Evolutionary conservation across 805 yeast genomes (phyloP).

Genomic region (Ogataea henricii): DNA sequence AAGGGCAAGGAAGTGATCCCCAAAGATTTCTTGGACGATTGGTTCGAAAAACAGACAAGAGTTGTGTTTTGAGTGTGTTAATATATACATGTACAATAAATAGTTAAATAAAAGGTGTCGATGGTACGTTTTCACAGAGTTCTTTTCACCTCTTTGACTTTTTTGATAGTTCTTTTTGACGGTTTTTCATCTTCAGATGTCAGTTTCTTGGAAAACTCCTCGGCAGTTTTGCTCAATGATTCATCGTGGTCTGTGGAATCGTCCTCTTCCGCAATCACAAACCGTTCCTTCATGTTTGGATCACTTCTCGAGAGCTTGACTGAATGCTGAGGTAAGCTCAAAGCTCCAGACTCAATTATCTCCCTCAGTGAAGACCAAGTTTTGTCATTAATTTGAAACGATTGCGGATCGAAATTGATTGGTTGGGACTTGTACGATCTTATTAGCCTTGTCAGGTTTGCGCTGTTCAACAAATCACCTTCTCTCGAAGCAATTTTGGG

Average conservation of each 20-base stretch:
- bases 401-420: slow-evolving; percentile 4
- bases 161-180: not conserved
- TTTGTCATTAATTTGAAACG: slow-evolving; percentile 15
- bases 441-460: slow-evolving; percentile 24
- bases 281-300: slow-evolving; percentile 21
- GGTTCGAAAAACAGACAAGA: slow-evolving; percentile 42
- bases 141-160: slow-evolving; percentile 14
- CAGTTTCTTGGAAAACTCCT: slow-evolving; percentile 1
- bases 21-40: slow-evolving; percentile 45
- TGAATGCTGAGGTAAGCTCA: slow-evolving; percentile 28
- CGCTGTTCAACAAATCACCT: slow-evolving; percentile 11
- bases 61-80: slow-evolving; percentile 16
- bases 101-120: slow-evolving; percentile 1
- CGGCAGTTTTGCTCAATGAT: slow-evolving; percentile 2
- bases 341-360: slow-evolving; percentile 21
- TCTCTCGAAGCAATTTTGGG: not conserved
- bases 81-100: slow-evolving; percentile 5
- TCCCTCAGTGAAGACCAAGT: slow-evolving; percentile 19
- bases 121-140: slow-evolving; percentile 6
- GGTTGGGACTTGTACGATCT: slow-evolving; percentile 20
- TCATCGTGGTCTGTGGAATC: slow-evolving; percentile 17
- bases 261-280: slow-evolving; percentile 28
- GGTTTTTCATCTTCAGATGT: not conserved
- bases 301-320: slow-evolving; percentile 18
- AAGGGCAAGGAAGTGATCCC: slow-evolving; percentile 37